Evolutionary conservation across 192 early-diverging fungal genomes (phyloP), one percentile per base, ranked within the genome.

Genomic region (Umbelopsis ramanniana): DNA sequence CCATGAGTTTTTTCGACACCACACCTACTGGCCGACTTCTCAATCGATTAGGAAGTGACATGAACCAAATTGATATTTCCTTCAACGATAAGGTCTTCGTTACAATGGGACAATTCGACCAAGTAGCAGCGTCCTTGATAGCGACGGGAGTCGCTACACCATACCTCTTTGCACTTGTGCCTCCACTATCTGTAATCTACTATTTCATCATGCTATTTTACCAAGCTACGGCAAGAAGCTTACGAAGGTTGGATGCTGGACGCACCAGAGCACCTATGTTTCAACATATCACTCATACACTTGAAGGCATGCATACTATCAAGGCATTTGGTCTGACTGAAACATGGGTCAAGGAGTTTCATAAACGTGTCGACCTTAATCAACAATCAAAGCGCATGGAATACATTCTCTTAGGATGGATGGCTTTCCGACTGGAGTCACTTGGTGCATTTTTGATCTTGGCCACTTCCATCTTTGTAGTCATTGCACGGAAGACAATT

Each of bases 261-360:
- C 37, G 89, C 86, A 71, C 70, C 76, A 14, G 71, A 55, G 46
- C 76, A 8, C 80, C 80, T 23, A 54, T 81, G 19, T 81, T 73
- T 66, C 73, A 77, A 14, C 80, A 81, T 50, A 75, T 81, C 19
- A 72, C 76, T 1, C 71, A 89, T 17, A 85, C 93, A 0, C 74
- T 93, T 2, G 93, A 90, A 23, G 94, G 93, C 0, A 79, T 90
- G n/a, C 83, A 85, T 8, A 87, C 86, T 17, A 90, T 96, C 47
- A 85, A 92, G 17, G 83, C 92, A 0, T 93, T 88, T 73, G 74
- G 78, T 15, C 43, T 60, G 40, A 57, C 71, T 8, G 71, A 72
- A 19, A 14, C 23, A 37, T 72, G 52, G 52, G 33, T 72, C 0
- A 57, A 21, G 21, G 52, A 40, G 14, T 60, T 60, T 17, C 35